Conservation (phyloP, 2,329 filamentous ascomycete species). For the Pseudogymnoascus sp. region DNA sequence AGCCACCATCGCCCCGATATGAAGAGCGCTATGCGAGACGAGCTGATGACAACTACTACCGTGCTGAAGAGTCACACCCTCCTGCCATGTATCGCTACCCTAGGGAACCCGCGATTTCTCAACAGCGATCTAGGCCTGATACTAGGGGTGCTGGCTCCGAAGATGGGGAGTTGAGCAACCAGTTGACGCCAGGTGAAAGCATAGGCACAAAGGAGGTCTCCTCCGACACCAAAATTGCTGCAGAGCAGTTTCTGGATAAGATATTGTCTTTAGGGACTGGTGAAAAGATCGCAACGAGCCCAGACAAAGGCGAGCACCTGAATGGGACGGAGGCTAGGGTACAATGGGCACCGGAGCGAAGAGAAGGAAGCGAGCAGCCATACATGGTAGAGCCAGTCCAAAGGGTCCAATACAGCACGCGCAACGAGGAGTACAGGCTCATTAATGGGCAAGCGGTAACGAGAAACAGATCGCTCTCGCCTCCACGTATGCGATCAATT, state of each 20-base stretch:
- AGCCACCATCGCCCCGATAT: not conserved
- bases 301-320: conserved; percentile 12
- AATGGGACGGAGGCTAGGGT: conserved; percentile 11
- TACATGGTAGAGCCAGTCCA: not conserved
- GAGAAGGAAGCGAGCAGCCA: conserved; percentile 8
- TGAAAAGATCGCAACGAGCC: conserved; percentile 9
- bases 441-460: not conserved
- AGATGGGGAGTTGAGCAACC: conserved; percentile 29
- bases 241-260: conserved; percentile 31
- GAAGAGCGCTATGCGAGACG: not conserved
- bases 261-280: conserved; percentile 23
- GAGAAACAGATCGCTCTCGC: not conserved
- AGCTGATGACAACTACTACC: not conserved
- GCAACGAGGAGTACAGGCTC: not conserved
- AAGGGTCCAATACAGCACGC: not conserved
- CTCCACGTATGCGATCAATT: not conserved
- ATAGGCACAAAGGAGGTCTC: conserved; percentile 10
- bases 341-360: conserved; percentile 16
- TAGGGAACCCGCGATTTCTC: not conserved
- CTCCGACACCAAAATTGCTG: conserved; percentile 27
- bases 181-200: conserved; percentile 11
- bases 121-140: conserved; percentile 14
- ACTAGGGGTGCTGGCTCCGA: conserved; percentile 27
- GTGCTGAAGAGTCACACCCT: not conserved
- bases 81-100: not conserved